These are phyloP conservation scores for Suillus lakei DNA, from an alignment of 768 basidiomycete genomes.

Conservation along the genomic window DNA sequence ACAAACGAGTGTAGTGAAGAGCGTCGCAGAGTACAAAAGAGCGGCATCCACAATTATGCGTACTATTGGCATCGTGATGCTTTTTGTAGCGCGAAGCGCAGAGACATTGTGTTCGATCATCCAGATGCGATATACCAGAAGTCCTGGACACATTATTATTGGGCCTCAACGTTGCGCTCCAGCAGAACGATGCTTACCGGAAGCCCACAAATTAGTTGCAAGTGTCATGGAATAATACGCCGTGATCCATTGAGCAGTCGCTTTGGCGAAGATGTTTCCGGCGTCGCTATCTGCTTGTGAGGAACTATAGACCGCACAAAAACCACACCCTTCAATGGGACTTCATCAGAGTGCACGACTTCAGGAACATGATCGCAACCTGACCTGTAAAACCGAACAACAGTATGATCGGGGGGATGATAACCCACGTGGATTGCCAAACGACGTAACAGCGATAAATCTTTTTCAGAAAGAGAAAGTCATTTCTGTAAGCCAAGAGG, in stretches of 20 bases:
- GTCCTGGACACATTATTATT: not conserved
- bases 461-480: not conserved
- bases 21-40: constrained; percentile 10
- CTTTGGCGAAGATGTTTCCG: constrained; percentile 2
- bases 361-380: not conserved
- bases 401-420: constrained; percentile 12
- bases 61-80: no score
- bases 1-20: constrained; percentile 9
- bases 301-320: constrained; percentile 6
- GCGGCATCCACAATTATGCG: no score
- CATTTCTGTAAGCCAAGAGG: not conserved
- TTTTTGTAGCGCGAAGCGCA: no score
- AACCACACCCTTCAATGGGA: not conserved
- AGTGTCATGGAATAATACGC: constrained; percentile 9
- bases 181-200: no score
- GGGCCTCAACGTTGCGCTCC: no score
- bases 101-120: no score
- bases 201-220: constrained; percentile 10
- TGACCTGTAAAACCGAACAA: constrained; percentile 11
- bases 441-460: constrained; percentile 19
- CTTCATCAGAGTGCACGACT: not conserved
- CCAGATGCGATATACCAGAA: constrained; percentile 14
- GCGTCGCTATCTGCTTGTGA: constrained; percentile 1
- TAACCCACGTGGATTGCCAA: constrained; percentile 14
- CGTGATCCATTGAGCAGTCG: constrained; percentile 11